Evolutionary conservation across 2,329 filamentous ascomycete genomes (phyloP), one percentile per base, ranked within the genome.

Genomic region (Periconia sp.): DNA sequence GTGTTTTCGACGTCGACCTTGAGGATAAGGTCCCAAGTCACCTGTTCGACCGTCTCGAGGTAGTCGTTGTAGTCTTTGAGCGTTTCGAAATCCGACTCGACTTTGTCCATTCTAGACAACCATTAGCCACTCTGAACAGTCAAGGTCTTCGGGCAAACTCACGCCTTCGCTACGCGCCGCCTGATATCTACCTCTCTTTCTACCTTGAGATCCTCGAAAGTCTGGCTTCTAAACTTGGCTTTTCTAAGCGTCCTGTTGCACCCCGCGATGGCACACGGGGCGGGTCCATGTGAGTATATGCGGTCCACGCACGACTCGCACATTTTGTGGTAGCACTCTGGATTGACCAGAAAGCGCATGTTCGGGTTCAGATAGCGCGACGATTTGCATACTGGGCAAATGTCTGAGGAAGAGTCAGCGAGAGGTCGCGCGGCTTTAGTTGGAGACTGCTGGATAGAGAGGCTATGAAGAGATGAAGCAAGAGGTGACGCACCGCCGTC

Each of bases 271-370:
- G 94, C 94, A 66, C 95, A 99, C 49, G 91, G 88, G 42, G 91
- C 89, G 1, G 94, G 94, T 0, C 94, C 94, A 41, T 89, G 86
- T 24, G 87, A 88, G 79, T 97, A 99, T 60, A 97, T 89, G 42
- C 92, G 88, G 71, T 92, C 88, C 29, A 97, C 92, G 75, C 94
- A 99, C 43, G 89, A 92, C 69, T 90, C 87, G 78, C 94, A 99
- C 89, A 99, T 97, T 57, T 90, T 90, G 78, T 99, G 94, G 78
- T 99, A 99, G 81, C 94, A 99, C 78, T 95, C 91, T 7, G 92
- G 90, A 70, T 97, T 96, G 76, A 99, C 92, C 59, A 94, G 87
- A 74, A 99, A 97, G 54, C 87, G 82, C 82, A 99, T 92, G 74
- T 91, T 87, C 48, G 85, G 86, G 77, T 96, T 96, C 63, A 97